These are phyloP conservation scores for Ustilago nuda DNA, from an alignment of 1,284 basidiomycete genomes.

Conservation along the genomic window DNA sequence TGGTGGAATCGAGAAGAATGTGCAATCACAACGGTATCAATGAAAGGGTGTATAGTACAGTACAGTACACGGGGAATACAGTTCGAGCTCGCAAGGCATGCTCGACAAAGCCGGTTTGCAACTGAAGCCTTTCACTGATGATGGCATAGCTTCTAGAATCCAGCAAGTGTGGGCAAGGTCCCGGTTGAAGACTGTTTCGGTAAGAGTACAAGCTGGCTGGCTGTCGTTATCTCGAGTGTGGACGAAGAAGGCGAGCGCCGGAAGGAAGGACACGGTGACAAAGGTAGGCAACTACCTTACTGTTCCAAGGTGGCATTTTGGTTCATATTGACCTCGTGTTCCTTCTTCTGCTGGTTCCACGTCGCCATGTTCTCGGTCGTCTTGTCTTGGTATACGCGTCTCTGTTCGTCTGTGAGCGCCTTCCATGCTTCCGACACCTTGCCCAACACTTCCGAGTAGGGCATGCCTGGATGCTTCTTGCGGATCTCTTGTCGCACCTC, in stretches of 20 bases:
- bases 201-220: slow-evolving; percentile 28
- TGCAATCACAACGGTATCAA: slow-evolving; percentile 26
- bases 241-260: background rate
- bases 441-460: slow-evolving; percentile 58
- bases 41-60: slow-evolving; percentile 7
- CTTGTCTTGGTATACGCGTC: slow-evolving; percentile 59
- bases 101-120: background rate
- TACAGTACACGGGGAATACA: slow-evolving; percentile 23
- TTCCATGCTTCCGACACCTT: slow-evolving; percentile 64
- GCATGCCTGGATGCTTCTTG: slow-evolving; percentile 56
- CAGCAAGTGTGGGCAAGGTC: background rate
- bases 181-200: background rate
- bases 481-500: slow-evolving; percentile 62
- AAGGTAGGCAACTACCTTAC: background rate
- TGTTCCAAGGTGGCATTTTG: slow-evolving; percentile 26
- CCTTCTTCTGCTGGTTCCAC: slow-evolving; percentile 59
- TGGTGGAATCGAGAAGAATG: background rate
- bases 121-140: background rate
- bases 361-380: slow-evolving; percentile 59
- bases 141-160: background rate
- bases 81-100: background rate
- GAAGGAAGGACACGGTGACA: background rate
- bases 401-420: slow-evolving; percentile 57
- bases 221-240: background rate
- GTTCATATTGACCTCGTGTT: slow-evolving; percentile 46